Evolutionary conservation across 352 stramenopile species (phyloP).

Genomic region (Globisporangium takayamanum): DNA sequence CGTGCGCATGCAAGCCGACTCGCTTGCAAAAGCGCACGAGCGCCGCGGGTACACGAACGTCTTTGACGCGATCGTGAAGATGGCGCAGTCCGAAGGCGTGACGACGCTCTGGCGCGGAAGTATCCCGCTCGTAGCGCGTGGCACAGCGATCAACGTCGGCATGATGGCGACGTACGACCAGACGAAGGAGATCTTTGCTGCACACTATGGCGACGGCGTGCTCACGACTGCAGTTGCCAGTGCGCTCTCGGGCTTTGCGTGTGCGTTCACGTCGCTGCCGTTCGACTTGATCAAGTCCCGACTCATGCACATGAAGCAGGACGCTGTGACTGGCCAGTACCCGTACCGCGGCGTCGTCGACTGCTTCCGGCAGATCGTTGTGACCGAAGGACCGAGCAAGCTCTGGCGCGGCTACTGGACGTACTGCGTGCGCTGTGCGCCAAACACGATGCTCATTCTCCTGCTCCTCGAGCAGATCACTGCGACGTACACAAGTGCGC

Average conservation of each 20-base stretch:
- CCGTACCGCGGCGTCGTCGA: slow-evolving; percentile 95
- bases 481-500: not conserved
- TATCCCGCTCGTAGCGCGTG: slow-evolving; percentile 94
- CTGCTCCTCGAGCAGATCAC: slow-evolving; percentile 95
- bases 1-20: slow-evolving; percentile 97
- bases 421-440: slow-evolving; percentile 97
- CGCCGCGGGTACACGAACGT: slow-evolving; percentile 98
- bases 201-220: slow-evolving; percentile 60
- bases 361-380: slow-evolving; percentile 93
- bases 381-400: slow-evolving; percentile 93
- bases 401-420: slow-evolving; percentile 98
- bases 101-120: slow-evolving; percentile 89
- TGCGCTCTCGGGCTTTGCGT: slow-evolving; percentile 96
- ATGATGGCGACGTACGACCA: slow-evolving; percentile 99
- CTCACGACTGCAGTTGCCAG: slow-evolving; percentile 90
- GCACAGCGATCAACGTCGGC: slow-evolving; percentile 98
- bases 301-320: slow-evolving; percentile 96
- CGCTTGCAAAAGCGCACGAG: slow-evolving; percentile 86
- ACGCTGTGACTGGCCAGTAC: slow-evolving; percentile 86
- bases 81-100: slow-evolving; percentile 83
- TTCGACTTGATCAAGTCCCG: slow-evolving; percentile 99
- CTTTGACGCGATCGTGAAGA: slow-evolving; percentile 93
- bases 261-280: slow-evolving; percentile 95
- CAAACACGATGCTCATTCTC: slow-evolving; percentile 99
- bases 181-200: slow-evolving; percentile 89